These are phyloP conservation scores for Coniochaeta sp. DNA, from an alignment of 2,329 filamentous ascomycete species.

Conservation along the genomic window DNA sequence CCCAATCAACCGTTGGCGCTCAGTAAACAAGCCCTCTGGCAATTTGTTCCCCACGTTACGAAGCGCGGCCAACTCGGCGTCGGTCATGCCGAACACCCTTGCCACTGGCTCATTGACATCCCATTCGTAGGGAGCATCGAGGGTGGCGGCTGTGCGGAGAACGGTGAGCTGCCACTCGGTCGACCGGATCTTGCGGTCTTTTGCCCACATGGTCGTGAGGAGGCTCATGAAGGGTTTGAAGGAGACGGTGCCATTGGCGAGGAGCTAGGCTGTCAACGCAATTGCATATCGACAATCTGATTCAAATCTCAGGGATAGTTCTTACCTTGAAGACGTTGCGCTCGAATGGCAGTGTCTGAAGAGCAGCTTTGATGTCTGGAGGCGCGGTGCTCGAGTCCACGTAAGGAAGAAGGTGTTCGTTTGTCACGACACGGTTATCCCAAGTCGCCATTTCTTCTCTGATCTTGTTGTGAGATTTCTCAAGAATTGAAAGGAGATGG, in stretches of 20 bases:
- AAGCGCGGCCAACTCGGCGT: constrained; percentile 7
- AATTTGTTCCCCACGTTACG: background rate
- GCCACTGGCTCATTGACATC: constrained; percentile 17
- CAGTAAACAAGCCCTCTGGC: background rate
- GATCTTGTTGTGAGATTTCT: background rate
- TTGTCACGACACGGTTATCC: background rate
- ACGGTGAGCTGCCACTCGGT: constrained; percentile 15
- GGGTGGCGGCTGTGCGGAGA: constrained; percentile 13
- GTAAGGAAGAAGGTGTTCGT: background rate
- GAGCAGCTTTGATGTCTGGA: background rate
- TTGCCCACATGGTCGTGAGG: constrained; percentile 5
- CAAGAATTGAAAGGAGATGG: background rate
- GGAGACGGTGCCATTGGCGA: constrained; percentile 1
- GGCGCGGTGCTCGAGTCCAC: background rate
- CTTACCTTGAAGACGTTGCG: background rate
- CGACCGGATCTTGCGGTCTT: constrained; percentile 8
- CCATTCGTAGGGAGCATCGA: constrained; percentile 15
- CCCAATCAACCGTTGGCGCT: constrained; percentile 9
- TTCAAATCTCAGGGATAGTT: background rate
- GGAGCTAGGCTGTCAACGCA: background rate
- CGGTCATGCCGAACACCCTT: constrained; percentile 9
- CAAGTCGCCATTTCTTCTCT: background rate
- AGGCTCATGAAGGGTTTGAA: constrained; percentile 9
- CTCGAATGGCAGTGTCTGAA: background rate
- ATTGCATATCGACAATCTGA: background rate